Evolutionary conservation across 148 eudicot species (phyloP).

Genomic region (Hydrangea macrophylla): DNA sequence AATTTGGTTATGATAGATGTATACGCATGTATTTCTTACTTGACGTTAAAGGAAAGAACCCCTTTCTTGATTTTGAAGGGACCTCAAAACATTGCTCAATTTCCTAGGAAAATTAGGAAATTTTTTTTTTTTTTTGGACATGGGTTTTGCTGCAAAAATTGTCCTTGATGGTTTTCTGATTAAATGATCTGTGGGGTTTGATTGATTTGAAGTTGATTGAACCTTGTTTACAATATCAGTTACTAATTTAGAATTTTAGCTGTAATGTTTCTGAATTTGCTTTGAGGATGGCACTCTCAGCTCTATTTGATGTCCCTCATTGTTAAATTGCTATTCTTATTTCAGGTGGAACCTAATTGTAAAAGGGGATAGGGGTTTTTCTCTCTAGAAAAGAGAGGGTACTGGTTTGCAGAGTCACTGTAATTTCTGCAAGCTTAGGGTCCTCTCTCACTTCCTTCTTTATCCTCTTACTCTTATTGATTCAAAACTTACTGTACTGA

Average conservation of each 20-base stretch:
- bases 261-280: background rate
- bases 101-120: background rate
- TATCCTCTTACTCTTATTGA: background rate
- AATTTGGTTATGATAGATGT: too few species aligned
- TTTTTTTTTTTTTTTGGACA: background rate
- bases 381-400: constrained; percentile 34
- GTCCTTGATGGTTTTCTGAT: background rate
- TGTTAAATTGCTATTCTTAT: background rate
- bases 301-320: background rate
- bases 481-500: background rate
- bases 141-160: too few species aligned
- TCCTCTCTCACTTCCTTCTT: constrained; percentile 38
- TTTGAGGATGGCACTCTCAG: background rate
- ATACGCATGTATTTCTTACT: too few species aligned
- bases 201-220: background rate
- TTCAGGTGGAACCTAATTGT: constrained; percentile 8
- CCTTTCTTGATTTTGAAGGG: background rate
- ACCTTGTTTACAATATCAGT: too few species aligned
- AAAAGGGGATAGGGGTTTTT: constrained; percentile 6
- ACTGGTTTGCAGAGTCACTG: constrained; percentile 42
- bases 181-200: background rate
- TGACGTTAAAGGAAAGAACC: background rate
- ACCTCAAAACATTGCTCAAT: background rate
- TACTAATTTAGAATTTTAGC: background rate
- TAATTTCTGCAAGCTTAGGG: constrained; percentile 37